Evolutionary conservation across 2,329 filamentous ascomycete species (phyloP).

Genomic region (Beauveria australis): DNA sequence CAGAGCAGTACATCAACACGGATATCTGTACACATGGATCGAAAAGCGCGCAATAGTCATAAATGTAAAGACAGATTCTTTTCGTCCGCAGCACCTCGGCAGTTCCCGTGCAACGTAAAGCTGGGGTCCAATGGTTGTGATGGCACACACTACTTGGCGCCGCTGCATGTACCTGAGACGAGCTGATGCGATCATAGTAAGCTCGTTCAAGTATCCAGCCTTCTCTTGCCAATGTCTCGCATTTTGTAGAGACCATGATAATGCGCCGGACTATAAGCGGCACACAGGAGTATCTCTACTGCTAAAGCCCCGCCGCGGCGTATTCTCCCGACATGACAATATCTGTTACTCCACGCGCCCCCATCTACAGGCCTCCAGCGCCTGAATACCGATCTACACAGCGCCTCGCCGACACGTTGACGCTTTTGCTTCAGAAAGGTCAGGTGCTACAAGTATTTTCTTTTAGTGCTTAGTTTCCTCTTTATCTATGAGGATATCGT

Average conservation of each 20-base stretch:
- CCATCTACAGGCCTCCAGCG: neutral
- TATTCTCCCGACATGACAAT: neutral
- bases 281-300: neutral
- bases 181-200: neutral
- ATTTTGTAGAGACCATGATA: neutral
- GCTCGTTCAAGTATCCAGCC: neutral
- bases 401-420: neutral
- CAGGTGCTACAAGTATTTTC: neutral
- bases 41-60: neutral
- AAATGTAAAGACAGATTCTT: neutral
- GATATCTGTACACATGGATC: neutral
- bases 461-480: too few species aligned
- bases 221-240: neutral
- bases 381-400: neutral
- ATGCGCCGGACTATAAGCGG: neutral
- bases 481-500: neutral
- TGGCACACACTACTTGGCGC: neutral
- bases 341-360: neutral
- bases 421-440: slow-evolving; percentile 3
- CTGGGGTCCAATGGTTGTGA: neutral
- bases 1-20: neutral
- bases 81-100: neutral
- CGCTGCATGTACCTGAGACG: slow-evolving; percentile 2
- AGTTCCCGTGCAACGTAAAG: neutral
- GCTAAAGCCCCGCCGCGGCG: neutral